A percentile compares a stretch with the other conserved stretches of the same genome.
Evolutionary conservation across 2,329 filamentous ascomycete genomes (phyloP).

Genomic region (Curvularia lunata): DNA sequence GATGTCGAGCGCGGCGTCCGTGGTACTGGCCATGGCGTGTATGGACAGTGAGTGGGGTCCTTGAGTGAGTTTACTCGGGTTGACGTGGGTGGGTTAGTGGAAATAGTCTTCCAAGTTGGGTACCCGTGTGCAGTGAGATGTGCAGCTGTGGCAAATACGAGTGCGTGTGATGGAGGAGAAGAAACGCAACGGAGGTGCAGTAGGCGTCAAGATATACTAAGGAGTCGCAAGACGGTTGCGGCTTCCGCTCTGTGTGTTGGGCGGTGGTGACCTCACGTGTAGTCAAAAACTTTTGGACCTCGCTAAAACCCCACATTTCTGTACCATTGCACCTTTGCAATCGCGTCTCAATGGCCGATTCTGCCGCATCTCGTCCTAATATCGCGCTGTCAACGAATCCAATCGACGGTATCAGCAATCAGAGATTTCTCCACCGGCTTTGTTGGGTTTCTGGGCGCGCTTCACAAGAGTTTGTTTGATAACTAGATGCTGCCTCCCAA

Average conservation of each 20-base stretch:
- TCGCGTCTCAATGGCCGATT: conserved; percentile 20
- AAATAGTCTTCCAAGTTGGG: conserved; percentile 16
- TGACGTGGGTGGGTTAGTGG: conserved; percentile 8
- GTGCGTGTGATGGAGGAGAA: neutral
- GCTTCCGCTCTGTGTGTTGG: conserved; percentile 25
- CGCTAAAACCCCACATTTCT: conserved; percentile 37
- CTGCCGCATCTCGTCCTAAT: conserved; percentile 18
- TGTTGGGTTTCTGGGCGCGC: conserved; percentile 11
- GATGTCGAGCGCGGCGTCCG: conserved; percentile 30
- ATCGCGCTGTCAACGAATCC: conserved; percentile 15
- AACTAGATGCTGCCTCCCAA: neutral
- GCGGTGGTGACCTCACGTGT: conserved; percentile 30
- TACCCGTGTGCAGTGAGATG: neutral
- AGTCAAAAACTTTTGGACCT: conserved; percentile 32
- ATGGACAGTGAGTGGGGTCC: neutral
- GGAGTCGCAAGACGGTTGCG: conserved; percentile 12
- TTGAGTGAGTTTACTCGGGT: neutral
- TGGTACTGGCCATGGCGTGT: conserved; percentile 23
- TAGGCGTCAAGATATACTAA: neutral
- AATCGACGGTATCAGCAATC: conserved; percentile 16
- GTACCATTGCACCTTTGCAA: conserved; percentile 22
- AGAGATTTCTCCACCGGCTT: conserved; percentile 19
- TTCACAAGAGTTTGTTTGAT: neutral
- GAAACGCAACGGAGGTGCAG: neutral
- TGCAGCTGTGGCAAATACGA: neutral